Evolutionary conservation across 495 filamentous ascomycete genomes (phyloP).

Genomic region (Neurospora discreta): DNA sequence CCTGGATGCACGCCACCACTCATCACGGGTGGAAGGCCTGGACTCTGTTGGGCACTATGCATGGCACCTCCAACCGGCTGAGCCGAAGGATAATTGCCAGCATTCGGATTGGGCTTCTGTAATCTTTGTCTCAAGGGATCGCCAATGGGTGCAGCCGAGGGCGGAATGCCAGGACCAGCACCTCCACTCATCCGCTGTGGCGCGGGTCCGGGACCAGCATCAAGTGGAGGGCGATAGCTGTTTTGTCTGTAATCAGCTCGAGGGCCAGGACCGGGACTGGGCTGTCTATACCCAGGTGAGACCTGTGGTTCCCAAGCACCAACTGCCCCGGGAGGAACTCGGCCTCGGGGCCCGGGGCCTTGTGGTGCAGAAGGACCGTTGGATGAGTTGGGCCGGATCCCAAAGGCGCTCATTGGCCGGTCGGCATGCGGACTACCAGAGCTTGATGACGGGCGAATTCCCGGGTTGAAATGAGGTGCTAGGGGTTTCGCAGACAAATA

Average conservation of each 20-base stretch:
- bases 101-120: conserved; percentile 26
- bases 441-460: conserved; percentile 24
- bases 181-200: conserved; percentile 1
- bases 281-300: conserved; percentile 29
- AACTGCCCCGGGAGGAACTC: conserved; percentile 13
- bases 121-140: conserved; percentile 22
- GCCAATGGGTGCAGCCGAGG: conserved; percentile 10
- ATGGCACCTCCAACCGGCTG: background rate
- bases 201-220: background rate
- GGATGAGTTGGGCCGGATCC: conserved; percentile 39
- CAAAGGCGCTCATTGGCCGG: conserved; percentile 57
- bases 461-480: conserved; percentile 25
- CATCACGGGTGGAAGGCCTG: conserved; percentile 11
- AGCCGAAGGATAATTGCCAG: conserved; percentile 4
- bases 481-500: conserved; percentile 1
- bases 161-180: background rate
- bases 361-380: conserved; percentile 12
- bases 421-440: conserved; percentile 32
- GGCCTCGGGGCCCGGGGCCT: conserved; percentile 8
- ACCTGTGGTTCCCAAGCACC: conserved; percentile 34
- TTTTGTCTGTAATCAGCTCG: background rate
- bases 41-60: conserved; percentile 8
- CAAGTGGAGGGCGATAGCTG: background rate
- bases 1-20: conserved; percentile 7
- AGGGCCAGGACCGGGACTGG: conserved; percentile 19